Evolutionary conservation across 1,284 basidiomycete species (phyloP), one percentile per base, ranked within the genome.

Genomic region (Leccinum ponderosum): DNA sequence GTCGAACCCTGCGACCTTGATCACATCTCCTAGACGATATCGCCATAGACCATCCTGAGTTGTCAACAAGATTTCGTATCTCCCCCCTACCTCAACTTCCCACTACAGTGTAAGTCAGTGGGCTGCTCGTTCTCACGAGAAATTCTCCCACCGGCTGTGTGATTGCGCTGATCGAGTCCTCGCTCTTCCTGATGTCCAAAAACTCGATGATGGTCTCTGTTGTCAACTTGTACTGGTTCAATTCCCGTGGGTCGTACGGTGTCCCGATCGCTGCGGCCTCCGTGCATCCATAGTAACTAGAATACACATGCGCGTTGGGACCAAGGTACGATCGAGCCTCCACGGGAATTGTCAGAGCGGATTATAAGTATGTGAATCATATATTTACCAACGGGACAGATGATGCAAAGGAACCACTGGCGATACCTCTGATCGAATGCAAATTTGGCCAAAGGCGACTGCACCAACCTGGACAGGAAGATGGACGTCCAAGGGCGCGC

Each of bases 241-340:
- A 37, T 29, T 37, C 53, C 3, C 17, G 33, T 37, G 33, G 33
- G 12, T 54, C 12, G 14, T 33, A 37, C 15, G 53, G 53, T 15
- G 14, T 6, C 4, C 33, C 53, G 8, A 54, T 54, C 33, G 3
- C 25, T n/a, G 25, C 3, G n/a, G 0, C 48, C 33, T 57, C 56
- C 12, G 56, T 39, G 25, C 56, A 27, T 14, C 22, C 33, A 27
- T 42, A 57, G 15, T 15, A 1, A 11, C 9, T 3, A 17, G 56
- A 6, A n/a, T 3, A 5, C 1, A 52, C 15, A 3, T 7, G 4
- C 25, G 15, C 1, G 33, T 37, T 8, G 12, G 48, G 11, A 14
- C 56, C 53, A 31, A 54, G 56, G 48, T 57, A 57, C 25, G 48
- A 52, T 57, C 2, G 56, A 52, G 47, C 56, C 56, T 57, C 11